Evolutionary conservation across 208 protist genomes (phyloP), one percentile per base, ranked within the genome.

Genomic region (Crithidia bombi): DNA sequence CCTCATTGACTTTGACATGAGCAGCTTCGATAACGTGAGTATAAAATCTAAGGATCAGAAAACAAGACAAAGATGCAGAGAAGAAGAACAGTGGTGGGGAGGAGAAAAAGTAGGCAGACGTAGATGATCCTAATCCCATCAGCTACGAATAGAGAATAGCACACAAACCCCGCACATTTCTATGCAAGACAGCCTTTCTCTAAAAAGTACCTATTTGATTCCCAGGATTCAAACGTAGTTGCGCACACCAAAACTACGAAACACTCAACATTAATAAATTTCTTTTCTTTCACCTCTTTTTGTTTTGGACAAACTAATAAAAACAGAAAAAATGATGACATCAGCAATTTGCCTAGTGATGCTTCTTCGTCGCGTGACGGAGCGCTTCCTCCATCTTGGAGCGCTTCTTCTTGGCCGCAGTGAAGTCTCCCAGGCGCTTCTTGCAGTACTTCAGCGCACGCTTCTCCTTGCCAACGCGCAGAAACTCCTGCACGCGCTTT

Each of bases 391-490:
- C 91, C 73, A 97, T 82, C 85, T 96, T 92, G 41, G 89, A 47
- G 54, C 94, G 87, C 78, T 94, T 92, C 89, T 98, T 97, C 84
- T 97, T 97, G 36, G 89, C 92, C 9, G 85, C 87, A 46, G 66
- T 89, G 73, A 95, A 86, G 82, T 90, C 78, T 23, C 92, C 94
- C 36, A 98, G 87, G 64, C 94, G 89, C 86, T 96, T 95, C 85
- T 98, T 98, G 86, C 89, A 92, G 72, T 93, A 93, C 81, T 97
- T 97, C 33, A 98, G 83, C 41, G 96, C 96, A 67, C 94, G 90
- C 90, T 98, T 98, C 76, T 98, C 96, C 87, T 95, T 96, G 28
- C 93, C 93, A n/a, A 98, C 92, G 64, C 94, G 96, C 63, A 98
- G 85, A 63, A 98, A 78, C 89, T 98, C 96, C 82, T 92, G 88